Conservation (phyloP, 1,284 basidiomycete genomes). For the Chiua sp. region DNA sequence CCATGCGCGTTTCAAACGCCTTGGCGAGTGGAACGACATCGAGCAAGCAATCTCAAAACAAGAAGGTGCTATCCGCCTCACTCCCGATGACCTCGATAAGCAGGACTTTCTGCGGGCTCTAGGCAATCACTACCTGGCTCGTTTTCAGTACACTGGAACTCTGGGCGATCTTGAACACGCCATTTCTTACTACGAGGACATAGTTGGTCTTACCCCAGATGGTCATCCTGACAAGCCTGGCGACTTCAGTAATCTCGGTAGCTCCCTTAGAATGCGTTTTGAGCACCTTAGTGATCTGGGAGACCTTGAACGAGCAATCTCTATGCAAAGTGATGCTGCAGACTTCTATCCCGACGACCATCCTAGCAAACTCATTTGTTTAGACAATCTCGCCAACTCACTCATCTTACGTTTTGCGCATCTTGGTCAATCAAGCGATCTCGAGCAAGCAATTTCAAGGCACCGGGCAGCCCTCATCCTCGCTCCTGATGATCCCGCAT, state of each 20-base stretch:
- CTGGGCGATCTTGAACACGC: slow-evolving; percentile 10
- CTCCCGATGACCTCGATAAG: not conserved
- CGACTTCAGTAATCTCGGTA: not conserved
- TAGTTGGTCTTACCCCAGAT: not conserved
- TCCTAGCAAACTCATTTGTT: not conserved
- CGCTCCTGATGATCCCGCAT: not conserved
- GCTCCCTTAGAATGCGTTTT: not conserved
- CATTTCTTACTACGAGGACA: not conserved
- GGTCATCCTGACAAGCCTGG: not conserved
- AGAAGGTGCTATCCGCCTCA: not conserved
- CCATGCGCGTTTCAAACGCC: slow-evolving; percentile 1
- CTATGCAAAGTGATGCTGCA: not conserved
- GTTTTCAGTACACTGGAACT: slow-evolving; percentile 5
- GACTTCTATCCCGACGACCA: not conserved
- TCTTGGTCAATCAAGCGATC: not conserved
- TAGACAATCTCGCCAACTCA: not conserved
- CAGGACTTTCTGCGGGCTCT: not conserved
- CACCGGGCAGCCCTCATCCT: not conserved
- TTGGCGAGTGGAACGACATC: not conserved
- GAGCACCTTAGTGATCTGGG: not conserved
- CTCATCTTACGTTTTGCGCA: not conserved
- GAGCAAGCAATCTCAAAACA: slow-evolving; percentile 11
- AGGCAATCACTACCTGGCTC: not conserved
- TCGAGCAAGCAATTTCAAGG: slow-evolving; percentile 10
- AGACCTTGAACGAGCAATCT: slow-evolving; percentile 12